Base-by-base conservation (phyloP, 257 asterid genomes). In the Cynanchum wilfordii region DNA sequence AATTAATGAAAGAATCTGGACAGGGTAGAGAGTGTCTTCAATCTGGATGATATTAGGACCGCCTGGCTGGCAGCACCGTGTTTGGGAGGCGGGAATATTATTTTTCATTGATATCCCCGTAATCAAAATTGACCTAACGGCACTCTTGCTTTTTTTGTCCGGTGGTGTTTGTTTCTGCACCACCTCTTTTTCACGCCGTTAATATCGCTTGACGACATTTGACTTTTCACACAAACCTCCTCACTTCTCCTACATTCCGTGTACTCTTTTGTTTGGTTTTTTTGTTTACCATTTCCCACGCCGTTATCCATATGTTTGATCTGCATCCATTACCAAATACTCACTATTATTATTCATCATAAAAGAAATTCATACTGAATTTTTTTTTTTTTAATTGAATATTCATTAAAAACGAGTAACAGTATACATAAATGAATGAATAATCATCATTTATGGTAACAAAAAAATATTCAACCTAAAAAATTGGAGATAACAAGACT, bases 111-210 rank as follows among this genome's bases (percentile, higher is more conserved):
- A 38, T 45, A 51, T 73, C 64, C 25, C 70, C 75, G 40, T 36
- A 45, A 72, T 58, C 54, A 77, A 54, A 80, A 59, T 77, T 79
- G 84, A 81, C 82, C 75, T 76, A 74, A 84, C 80, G 76, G 82
- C 72, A 69, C 72, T 36, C 47, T 66, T 40, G 69, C 22, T 66
- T 78, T 79, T 66, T 78, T 79, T 81, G 85, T 76, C 80, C 9
- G 38, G 36, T 20, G 55, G 68, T 65, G 75, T 71, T 81, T 84
- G 81, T 78, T 12, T 52, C 3, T 36, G 24, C 54, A 30, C 11
- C 7, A n/a, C 57, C 17, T 40, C 22, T 68, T 33, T 71, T 69
- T 38, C 52, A 66, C 79, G 77, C 75, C 69, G 81, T 77, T 77
- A 50, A 20, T 27, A 58, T 42, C 51, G 15, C 77, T 68, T 77